Conservation (phyloP, 2,329 filamentous ascomycete genomes). For the Saccharata proteae region DNA sequence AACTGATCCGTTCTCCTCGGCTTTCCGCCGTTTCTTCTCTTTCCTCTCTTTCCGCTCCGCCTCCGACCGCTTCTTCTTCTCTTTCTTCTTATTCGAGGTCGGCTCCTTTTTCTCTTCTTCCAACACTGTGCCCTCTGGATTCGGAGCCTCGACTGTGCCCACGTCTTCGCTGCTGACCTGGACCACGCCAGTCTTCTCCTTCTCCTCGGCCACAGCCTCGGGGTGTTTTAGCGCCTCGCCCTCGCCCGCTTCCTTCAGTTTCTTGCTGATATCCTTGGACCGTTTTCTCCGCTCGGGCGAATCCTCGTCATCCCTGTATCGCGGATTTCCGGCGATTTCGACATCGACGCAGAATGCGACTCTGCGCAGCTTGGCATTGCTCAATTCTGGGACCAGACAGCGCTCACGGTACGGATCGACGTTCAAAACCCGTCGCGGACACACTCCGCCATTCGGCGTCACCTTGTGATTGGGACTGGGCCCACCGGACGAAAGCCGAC, state of each 20-base stretch:
- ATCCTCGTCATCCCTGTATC: slow-evolving; percentile 53
- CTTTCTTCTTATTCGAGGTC: slow-evolving; percentile 58
- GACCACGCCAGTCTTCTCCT: slow-evolving; percentile 37
- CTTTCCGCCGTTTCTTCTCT: slow-evolving; percentile 73
- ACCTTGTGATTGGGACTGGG: slow-evolving; percentile 17
- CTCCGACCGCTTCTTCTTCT: slow-evolving; percentile 92
- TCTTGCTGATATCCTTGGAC: slow-evolving; percentile 47
- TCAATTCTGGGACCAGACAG: slow-evolving; percentile 67
- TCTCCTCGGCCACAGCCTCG: slow-evolving; percentile 41
- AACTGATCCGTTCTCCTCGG: slow-evolving; percentile 76
- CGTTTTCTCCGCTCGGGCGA: slow-evolving; percentile 37
- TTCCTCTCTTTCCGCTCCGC: slow-evolving; percentile 86
- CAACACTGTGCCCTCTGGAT: slow-evolving; percentile 25
- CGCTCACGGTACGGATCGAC: slow-evolving; percentile 68
- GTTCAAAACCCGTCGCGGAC: slow-evolving; percentile 73
- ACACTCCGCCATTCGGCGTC: slow-evolving; percentile 52
- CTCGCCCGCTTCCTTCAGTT: slow-evolving; percentile 55
- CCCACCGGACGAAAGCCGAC: slow-evolving; percentile 58
- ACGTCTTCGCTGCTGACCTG: slow-evolving; percentile 26
- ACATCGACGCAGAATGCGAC: slow-evolving; percentile 97
- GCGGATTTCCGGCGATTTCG: slow-evolving; percentile 81
- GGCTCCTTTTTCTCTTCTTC: slow-evolving; percentile 22
- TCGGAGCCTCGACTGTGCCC: slow-evolving; percentile 27
- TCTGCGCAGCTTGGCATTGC: slow-evolving; percentile 66
- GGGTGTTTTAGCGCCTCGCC: slow-evolving; percentile 61